phyloP scores from a whole-genome alignment of 495 filamentous ascomycete genomes.

The Hypoxylon trugodes region DNA sequence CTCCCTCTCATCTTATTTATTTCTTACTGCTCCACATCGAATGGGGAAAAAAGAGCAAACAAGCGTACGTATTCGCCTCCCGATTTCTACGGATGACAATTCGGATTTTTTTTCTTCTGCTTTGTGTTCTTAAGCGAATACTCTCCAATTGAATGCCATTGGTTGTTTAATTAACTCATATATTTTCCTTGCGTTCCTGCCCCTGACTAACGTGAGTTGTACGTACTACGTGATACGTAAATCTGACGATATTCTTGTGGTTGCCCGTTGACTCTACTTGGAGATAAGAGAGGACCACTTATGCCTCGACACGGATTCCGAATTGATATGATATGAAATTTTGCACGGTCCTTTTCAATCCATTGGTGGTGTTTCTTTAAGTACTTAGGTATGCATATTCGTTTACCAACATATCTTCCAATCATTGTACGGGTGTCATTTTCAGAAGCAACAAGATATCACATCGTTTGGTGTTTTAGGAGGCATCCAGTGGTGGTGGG shows the following conservation, averaged over 20 bases:
- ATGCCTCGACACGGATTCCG: constrained; percentile 26
- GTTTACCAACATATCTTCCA: neutral
- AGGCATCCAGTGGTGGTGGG: constrained; percentile 1
- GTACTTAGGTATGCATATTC: no score
- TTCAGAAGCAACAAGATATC: neutral
- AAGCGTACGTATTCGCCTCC: constrained; percentile 7
- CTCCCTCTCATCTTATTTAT: constrained; percentile 16
- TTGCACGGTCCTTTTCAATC: neutral
- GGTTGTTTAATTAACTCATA: constrained; percentile 10
- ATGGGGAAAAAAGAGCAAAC: constrained; percentile 24
- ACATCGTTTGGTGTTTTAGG: constrained; percentile 1
- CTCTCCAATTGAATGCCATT: constrained; percentile 7
- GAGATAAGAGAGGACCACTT: constrained; percentile 33
- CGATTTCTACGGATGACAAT: neutral
- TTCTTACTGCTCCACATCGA: constrained; percentile 12
- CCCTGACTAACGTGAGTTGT: no score
- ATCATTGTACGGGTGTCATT: neutral
- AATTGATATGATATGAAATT: neutral
- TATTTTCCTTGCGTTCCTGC: no score
- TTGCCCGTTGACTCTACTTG: no score
- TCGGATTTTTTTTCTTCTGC: constrained; percentile 2
- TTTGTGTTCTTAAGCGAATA: constrained; percentile 1
- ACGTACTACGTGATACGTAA: no score
- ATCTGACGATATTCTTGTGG: no score
- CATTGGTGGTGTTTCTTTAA: neutral